Base-by-base conservation (phyloP, 2,329 filamentous ascomycete genomes). In the Penicillium sp. region DNA sequence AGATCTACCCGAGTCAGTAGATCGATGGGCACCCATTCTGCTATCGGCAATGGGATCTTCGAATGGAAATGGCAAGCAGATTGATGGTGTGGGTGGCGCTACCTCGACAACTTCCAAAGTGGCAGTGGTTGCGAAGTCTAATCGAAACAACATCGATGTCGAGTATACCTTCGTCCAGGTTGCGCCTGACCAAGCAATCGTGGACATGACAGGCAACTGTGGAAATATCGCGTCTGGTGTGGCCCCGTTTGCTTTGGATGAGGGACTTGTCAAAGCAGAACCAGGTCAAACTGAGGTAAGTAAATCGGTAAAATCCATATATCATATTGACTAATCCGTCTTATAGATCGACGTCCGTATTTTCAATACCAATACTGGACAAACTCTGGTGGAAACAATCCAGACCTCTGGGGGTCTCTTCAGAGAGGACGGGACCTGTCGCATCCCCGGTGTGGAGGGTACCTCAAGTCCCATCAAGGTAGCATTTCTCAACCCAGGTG, bases 151-250 rank as follows among this genome's bases (percentile, higher is more conserved):
- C 21, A 78, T 79, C 0, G 84, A 89, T 64, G 78, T 89, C 13
- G 84, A 88, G 55, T 90, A 87, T 69, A 90, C 87, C 0, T 90
- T 90, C 68, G 82, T 87, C 2, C 84, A 87, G 50, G 77, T 90
- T 4, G 86, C 87, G 9, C 82, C 90, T 43, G 81, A 81, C 54
- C 79, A 86, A 61, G 76, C 78, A 4, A 74, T 75, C 29, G 76
- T 90, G 1, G 87, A 90, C 64, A 79, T 83, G 67, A 83, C 85
- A 0, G 84, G 87, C 19, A 90, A 89, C 63, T 90, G 87, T 67
- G 88, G 87, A 8, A 90, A 90, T 69, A 88, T 90, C 83, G 83
- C 80, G 4, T 78, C 82, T 27, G 81, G 84, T 0, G 80, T 90
- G 37, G 88, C 87, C 0, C 87, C 88, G 0, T 86, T 84, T 65